Evolutionary conservation across 805 yeast species (phyloP).

Genomic region (Candida namnaoensis): DNA sequence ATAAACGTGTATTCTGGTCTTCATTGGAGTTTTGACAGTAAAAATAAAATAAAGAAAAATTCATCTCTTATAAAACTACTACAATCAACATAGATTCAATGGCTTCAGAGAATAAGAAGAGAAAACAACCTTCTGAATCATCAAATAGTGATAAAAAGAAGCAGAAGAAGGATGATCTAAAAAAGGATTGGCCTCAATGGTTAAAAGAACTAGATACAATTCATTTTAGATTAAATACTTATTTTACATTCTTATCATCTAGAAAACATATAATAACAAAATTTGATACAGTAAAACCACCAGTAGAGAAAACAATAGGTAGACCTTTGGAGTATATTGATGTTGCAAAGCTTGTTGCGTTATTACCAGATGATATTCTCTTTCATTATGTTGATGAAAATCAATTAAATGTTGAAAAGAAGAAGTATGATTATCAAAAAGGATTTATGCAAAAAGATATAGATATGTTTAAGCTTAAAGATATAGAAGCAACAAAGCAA

Average conservation of each 20-base stretch:
- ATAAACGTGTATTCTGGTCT: too few relatives aligned
- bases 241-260: slow-evolving; percentile 53
- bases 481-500: slow-evolving; percentile 32
- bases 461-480: slow-evolving; percentile 42
- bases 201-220: slow-evolving; percentile 35
- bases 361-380: slow-evolving; percentile 62
- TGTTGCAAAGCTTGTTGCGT: slow-evolving; percentile 49
- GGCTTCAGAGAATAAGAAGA: neutral
- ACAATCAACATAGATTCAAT: too few relatives aligned
- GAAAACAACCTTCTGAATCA: neutral
- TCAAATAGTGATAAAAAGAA: neutral
- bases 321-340: slow-evolving; percentile 40
- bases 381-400: slow-evolving; percentile 77
- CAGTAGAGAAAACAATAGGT: slow-evolving; percentile 42
- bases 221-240: slow-evolving; percentile 47
- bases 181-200: slow-evolving; percentile 15
- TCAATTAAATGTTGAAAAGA: slow-evolving; percentile 36
- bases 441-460: slow-evolving; percentile 51
- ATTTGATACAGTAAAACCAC: slow-evolving; percentile 40
- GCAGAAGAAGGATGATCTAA: neutral
- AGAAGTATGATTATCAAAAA: slow-evolving; percentile 25
- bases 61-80: too few relatives aligned
- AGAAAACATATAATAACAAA: slow-evolving; percentile 54
- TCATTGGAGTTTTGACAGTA: too few relatives aligned
- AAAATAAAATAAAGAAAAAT: too few relatives aligned